Evolutionary conservation across 176 grass and related monocot species (phyloP).

Genomic region (Pharus latifolius): DNA sequence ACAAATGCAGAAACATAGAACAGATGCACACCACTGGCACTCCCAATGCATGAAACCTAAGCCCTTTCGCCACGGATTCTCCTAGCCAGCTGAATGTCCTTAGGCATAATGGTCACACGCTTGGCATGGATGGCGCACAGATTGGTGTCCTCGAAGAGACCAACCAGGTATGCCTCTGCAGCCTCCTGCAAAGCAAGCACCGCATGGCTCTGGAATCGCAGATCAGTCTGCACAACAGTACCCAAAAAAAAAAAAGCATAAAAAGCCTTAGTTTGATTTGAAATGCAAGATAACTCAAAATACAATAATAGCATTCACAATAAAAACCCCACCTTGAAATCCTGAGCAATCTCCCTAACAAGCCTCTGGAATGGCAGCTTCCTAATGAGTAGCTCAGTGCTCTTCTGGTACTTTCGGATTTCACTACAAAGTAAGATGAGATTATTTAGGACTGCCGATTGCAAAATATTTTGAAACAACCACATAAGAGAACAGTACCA

Average conservation of each 20-base stretch:
- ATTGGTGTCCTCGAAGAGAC: slow-evolving; percentile 70
- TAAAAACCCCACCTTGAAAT: slow-evolving; percentile 41
- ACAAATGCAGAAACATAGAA: background rate
- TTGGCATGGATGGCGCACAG: slow-evolving; percentile 58
- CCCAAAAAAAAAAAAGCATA: background rate
- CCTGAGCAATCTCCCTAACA: slow-evolving; percentile 68
- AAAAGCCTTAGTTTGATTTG: background rate
- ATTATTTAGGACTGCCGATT: background rate
- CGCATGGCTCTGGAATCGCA: slow-evolving; percentile 62
- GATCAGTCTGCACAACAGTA: slow-evolving; percentile 43
- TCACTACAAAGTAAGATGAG: slow-evolving; percentile 17
- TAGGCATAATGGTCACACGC: slow-evolving; percentile 68
- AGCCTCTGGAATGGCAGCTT: slow-evolving; percentile 75
- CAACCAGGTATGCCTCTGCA: slow-evolving; percentile 51
- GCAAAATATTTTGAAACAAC: background rate
- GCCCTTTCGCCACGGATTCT: slow-evolving; percentile 67
- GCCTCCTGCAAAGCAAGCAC: slow-evolving; percentile 59
- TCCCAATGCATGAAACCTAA: background rate
- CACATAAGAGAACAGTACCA: background rate
- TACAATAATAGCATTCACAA: background rate
- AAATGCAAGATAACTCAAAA: background rate
- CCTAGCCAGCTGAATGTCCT: slow-evolving; percentile 65
- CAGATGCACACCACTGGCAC: background rate
- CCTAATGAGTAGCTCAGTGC: slow-evolving; percentile 53
- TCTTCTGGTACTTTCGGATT: slow-evolving; percentile 65